A percentile compares a stretch with the other conserved stretches of the same genome.
These are phyloP conservation scores for Clavariopsis aquatica DNA, from an alignment of 495 filamentous ascomycete genomes.

Conservation along the genomic window DNA sequence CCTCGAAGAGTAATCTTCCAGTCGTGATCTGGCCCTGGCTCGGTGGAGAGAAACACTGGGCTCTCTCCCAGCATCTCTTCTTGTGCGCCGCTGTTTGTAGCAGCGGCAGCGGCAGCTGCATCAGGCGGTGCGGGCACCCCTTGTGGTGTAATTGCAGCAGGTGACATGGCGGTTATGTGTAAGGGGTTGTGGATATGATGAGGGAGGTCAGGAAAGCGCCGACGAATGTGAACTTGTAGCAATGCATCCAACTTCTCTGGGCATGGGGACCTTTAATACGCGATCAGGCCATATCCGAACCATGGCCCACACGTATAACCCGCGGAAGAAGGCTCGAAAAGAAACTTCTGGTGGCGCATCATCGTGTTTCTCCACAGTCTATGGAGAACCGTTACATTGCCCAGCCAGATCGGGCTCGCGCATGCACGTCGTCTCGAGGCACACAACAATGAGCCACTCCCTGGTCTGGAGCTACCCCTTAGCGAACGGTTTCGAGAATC, in stretches of 20 bases:
- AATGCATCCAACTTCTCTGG: background rate
- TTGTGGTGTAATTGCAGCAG: constrained; percentile 11
- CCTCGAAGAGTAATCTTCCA: constrained; percentile 38
- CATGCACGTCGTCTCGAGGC: constrained; percentile 15
- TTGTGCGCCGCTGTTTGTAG: background rate
- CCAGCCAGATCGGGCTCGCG: background rate
- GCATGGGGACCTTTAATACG: constrained; percentile 6
- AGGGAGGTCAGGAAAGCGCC: background rate
- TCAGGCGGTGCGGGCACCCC: background rate
- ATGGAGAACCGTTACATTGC: background rate
- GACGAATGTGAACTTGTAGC: background rate
- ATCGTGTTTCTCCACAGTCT: background rate
- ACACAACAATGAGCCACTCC: background rate
- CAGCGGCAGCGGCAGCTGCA: no score
- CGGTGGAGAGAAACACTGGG: constrained; percentile 28
- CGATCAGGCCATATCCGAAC: background rate
- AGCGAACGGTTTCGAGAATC: background rate
- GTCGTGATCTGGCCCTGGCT: constrained; percentile 30
- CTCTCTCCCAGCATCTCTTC: background rate
- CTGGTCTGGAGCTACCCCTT: background rate
- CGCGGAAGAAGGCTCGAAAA: background rate
- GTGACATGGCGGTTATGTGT: constrained; percentile 7
- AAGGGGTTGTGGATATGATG: background rate
- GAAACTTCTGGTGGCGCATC: background rate
- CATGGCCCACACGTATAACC: background rate